Conservation (phyloP, 2,329 filamentous ascomycete genomes). For the Fusarium anguioides region DNA sequence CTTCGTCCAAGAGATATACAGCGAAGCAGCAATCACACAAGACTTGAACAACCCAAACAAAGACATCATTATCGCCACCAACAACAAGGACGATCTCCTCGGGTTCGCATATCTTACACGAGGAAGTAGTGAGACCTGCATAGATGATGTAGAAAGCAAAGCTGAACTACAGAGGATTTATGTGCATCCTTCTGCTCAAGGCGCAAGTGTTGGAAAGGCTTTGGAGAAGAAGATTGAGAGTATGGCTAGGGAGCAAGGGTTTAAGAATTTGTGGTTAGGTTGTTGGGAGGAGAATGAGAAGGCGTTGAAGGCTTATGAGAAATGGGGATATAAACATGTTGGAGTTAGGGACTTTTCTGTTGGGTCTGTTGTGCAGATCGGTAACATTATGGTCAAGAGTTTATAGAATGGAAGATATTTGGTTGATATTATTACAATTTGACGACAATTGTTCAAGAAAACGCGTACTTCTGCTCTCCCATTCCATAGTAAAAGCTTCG, state of each 20-base stretch:
- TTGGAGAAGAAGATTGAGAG: conserved; percentile 47
- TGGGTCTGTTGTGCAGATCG: conserved; percentile 55
- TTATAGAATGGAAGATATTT: conserved; percentile 14
- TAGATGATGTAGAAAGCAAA: conserved; percentile 44
- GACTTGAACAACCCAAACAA: conserved; percentile 43
- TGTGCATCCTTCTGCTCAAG: conserved; percentile 50
- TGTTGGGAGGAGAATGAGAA: conserved; percentile 60
- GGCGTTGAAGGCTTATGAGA: conserved; percentile 54
- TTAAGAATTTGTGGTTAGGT: conserved; percentile 57
- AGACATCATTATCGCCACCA: conserved; percentile 43
- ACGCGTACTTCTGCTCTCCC: too few species aligned
- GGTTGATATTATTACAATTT: too few species aligned
- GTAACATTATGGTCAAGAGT: conserved; percentile 55
- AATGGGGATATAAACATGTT: conserved; percentile 53
- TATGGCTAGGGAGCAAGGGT: conserved; percentile 52
- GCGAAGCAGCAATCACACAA: conserved; percentile 45
- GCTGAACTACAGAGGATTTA: conserved; percentile 59
- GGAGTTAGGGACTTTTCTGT: conserved; percentile 57
- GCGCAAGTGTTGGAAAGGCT: conserved; percentile 52
- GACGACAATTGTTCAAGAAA: too few species aligned
- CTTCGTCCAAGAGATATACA: conserved; percentile 55
- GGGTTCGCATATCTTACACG: conserved; percentile 57
- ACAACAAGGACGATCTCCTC: conserved; percentile 40
- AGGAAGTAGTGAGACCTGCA: conserved; percentile 52
- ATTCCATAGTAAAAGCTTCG: too few species aligned